These are phyloP conservation scores for Angomonas ambiguus DNA, from an alignment of 208 protist species.

Conservation along the genomic window DNA sequence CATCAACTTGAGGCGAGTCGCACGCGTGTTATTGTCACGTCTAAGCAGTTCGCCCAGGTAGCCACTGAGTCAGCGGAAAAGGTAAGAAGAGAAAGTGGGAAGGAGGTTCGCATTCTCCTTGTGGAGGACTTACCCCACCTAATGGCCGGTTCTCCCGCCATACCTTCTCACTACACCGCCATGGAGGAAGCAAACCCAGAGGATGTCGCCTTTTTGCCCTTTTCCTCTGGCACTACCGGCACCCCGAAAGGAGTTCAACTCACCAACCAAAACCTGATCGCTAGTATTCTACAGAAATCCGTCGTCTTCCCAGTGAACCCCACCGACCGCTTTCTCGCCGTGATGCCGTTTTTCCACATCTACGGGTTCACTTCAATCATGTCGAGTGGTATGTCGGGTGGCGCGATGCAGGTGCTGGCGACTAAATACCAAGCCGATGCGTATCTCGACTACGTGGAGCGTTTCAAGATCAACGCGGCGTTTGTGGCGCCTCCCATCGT, in stretches of 20 bases:
- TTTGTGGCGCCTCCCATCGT: conserved; percentile 76
- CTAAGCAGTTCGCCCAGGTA: background rate
- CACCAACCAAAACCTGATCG: conserved; percentile 9
- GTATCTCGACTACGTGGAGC: conserved; percentile 39
- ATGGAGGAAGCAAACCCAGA: conserved; percentile 18
- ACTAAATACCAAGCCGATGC: conserved; percentile 40
- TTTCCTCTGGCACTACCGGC: conserved; percentile 29
- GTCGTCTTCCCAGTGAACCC: conserved; percentile 3
- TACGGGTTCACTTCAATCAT: conserved; percentile 65
- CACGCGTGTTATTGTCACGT: conserved; percentile 21
- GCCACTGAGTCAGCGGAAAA: too few relatives aligned
- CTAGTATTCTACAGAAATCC: conserved; percentile 15
- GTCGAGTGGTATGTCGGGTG: conserved; percentile 18
- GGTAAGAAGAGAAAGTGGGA: too few relatives aligned
- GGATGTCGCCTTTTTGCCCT: conserved; percentile 15
- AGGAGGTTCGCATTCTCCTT: background rate
- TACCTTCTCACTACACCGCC: background rate
- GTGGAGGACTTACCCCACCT: background rate
- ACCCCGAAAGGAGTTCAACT: conserved; percentile 52
- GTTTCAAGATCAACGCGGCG: conserved; percentile 38
- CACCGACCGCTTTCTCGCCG: conserved; percentile 18
- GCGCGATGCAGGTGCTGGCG: conserved; percentile 35
- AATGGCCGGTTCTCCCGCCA: background rate
- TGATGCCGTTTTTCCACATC: conserved; percentile 81
- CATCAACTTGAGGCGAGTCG: conserved; percentile 17